Evolutionary conservation across 495 filamentous ascomycete species (phyloP).

Genomic region (Neurospora sp.): DNA sequence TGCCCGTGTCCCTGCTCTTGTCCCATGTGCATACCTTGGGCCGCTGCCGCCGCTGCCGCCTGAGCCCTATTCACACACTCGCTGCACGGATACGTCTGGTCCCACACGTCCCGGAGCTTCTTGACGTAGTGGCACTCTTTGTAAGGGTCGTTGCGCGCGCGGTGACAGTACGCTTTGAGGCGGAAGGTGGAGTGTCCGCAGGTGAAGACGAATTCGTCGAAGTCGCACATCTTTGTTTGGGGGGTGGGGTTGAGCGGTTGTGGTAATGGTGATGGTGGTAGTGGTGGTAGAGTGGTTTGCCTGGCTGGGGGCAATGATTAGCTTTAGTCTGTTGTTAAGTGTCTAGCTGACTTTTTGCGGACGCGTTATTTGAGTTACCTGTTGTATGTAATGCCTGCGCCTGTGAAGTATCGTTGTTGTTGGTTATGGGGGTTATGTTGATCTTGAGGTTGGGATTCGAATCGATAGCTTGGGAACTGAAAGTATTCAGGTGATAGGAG

Average conservation of each 20-base stretch:
- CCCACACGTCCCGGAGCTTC: conserved; percentile 46
- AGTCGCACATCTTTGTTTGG: conserved; percentile 49
- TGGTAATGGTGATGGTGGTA: neutral
- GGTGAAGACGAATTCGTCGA: conserved; percentile 50
- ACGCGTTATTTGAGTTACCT: neutral
- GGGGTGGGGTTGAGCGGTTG: neutral
- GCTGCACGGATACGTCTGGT: conserved; percentile 38
- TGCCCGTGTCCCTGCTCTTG: neutral
- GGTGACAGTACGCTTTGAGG: conserved; percentile 58
- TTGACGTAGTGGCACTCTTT: conserved; percentile 54
- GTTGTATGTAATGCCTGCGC: neutral
- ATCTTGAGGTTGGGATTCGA: neutral
- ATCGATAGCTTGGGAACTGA: no score
- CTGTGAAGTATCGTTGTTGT: neutral
- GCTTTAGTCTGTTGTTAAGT: neutral
- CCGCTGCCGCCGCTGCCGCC: neutral
- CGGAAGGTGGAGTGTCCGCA: conserved; percentile 47
- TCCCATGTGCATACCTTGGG: neutral
- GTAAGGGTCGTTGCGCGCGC: conserved; percentile 53
- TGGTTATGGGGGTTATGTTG: neutral
- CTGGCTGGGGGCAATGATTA: neutral
- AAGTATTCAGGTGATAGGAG: no score
- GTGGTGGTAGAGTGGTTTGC: neutral
- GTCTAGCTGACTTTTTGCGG: neutral
- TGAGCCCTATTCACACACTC: conserved; percentile 12